Evolutionary conservation across 495 filamentous ascomycete species (phyloP).

Genomic region (Lasiosphaeris hirsuta): DNA sequence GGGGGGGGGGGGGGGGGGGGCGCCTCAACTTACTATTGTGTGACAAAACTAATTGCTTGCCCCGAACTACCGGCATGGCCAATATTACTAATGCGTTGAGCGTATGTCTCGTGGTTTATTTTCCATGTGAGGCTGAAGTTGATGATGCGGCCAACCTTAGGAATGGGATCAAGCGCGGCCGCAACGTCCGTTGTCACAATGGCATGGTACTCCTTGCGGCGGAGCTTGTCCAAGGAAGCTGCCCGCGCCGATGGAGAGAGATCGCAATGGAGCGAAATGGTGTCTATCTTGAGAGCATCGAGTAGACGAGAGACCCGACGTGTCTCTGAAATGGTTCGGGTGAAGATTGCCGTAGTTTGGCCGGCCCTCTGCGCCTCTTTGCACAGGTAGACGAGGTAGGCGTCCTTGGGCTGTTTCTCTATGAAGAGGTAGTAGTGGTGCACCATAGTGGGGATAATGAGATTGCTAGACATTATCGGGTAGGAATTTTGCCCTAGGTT

Average conservation of each 20-base stretch:
- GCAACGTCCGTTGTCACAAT: slow-evolving; percentile 2
- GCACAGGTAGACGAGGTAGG: slow-evolving; percentile 1
- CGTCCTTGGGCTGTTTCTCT: neutral
- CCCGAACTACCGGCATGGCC: neutral
- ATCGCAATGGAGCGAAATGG: neutral
- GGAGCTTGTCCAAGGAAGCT: slow-evolving; percentile 4
- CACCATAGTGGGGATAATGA: neutral
- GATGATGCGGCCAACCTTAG: neutral
- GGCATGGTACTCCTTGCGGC: slow-evolving; percentile 2
- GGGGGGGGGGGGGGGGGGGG: no score
- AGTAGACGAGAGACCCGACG: slow-evolving; percentile 1
- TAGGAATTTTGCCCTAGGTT: neutral
- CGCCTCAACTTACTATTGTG: slow-evolving; percentile 2
- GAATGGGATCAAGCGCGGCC: neutral
- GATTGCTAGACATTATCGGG: neutral
- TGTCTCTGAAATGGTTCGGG: slow-evolving; percentile 2
- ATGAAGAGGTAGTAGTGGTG: slow-evolving; percentile 3
- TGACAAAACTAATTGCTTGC: neutral
- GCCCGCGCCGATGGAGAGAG: neutral
- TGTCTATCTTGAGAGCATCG: slow-evolving; percentile 1
- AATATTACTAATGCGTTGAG: neutral
- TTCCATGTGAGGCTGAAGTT: neutral
- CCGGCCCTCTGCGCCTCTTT: neutral
- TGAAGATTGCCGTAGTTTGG: slow-evolving; percentile 2
- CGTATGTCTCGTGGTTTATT: neutral